phyloP scores from a whole-genome alignment of 2,329 filamentous ascomycete species.

The Cladophialophora yegresii region DNA sequence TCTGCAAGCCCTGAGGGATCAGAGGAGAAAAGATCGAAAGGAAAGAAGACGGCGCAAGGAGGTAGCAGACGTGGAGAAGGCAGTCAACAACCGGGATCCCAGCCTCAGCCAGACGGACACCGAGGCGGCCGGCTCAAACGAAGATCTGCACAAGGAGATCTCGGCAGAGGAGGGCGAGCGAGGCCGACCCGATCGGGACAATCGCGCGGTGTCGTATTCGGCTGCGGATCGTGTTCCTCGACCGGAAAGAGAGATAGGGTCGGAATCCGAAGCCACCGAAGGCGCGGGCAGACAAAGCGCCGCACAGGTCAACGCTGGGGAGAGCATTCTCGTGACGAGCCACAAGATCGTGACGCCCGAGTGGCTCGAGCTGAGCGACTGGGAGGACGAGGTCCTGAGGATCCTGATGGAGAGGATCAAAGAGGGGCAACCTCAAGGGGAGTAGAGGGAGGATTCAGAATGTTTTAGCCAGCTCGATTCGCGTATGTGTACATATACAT shows the following conservation, averaged over 20 bases:
- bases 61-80: slow-evolving; percentile 18
- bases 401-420: slow-evolving; percentile 31
- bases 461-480: neutral
- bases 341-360: slow-evolving; percentile 29
- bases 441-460: neutral
- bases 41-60: neutral
- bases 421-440: slow-evolving; percentile 3
- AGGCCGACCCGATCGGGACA: neutral
- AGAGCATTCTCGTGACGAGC: slow-evolving; percentile 28
- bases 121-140: slow-evolving; percentile 4
- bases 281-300: neutral
- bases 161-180: neutral
- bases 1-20: slow-evolving; percentile 24
- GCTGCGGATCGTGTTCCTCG: slow-evolving; percentile 12
- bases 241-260: neutral
- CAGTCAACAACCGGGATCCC: neutral
- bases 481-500: neutral
- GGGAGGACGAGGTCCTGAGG: slow-evolving; percentile 31
- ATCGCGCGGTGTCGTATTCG: slow-evolving; percentile 14
- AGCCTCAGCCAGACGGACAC: slow-evolving; percentile 19
- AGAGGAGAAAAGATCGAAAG: slow-evolving; percentile 11
- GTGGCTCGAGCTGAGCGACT: slow-evolving; percentile 29
- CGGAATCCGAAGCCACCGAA: neutral
- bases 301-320: neutral
- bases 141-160: neutral